Conservation (phyloP, 176 grass and related monocot species). For the Juncus inflexus region DNA sequence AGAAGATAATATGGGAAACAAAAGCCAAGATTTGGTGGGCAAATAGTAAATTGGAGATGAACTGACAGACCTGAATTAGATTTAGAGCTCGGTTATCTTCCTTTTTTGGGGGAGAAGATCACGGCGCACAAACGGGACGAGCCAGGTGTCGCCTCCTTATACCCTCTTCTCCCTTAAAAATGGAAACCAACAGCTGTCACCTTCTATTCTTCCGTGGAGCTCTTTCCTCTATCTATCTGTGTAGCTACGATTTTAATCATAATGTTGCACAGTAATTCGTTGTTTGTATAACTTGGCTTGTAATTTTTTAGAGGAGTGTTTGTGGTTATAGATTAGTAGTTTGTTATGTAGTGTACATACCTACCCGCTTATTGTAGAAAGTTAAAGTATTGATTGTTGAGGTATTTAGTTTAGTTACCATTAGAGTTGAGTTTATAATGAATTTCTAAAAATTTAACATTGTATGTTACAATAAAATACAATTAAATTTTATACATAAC, state of each 20-base stretch:
- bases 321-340: too few species aligned
- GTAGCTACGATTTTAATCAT: too few species aligned
- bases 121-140: conserved; percentile 36
- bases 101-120: conserved; percentile 40
- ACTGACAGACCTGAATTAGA: conserved; percentile 2
- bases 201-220: background rate
- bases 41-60: background rate
- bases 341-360: too few species aligned
- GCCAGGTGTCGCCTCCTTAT: conserved; percentile 47
- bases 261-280: too few species aligned
- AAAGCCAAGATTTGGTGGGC: background rate
- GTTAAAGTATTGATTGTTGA: background rate
- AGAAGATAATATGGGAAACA: conserved; percentile 7
- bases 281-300: background rate
- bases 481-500: background rate
- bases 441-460: too few species aligned
- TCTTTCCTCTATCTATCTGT: background rate
- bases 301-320: too few species aligned
- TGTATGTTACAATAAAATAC: background rate
- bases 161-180: conserved; percentile 30
- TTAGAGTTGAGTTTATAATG: too few species aligned
- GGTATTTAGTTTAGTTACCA: too few species aligned
- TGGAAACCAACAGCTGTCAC: conserved; percentile 15
- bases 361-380: too few species aligned
- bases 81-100: conserved; percentile 27